Evolutionary conservation across 306 rosid species (phyloP).

Genomic region (Mucuna pruriens): DNA sequence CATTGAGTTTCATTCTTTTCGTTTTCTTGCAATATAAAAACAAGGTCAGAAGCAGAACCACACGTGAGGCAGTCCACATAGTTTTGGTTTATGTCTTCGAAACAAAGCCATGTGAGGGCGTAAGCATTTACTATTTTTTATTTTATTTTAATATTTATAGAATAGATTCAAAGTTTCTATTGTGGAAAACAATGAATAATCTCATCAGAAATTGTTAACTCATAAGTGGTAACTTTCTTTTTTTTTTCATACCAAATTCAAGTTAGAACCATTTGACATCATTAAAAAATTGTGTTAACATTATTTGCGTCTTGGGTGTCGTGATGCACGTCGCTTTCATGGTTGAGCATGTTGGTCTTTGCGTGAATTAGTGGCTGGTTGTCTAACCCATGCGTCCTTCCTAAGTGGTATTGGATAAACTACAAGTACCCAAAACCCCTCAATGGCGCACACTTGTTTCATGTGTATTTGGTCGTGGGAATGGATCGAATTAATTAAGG

Average conservation of each 20-base stretch:
- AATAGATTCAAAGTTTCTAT: too few relatives aligned
- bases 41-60: conserved; percentile 11
- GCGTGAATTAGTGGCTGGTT: conserved; percentile 30
- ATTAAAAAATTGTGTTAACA: too few relatives aligned
- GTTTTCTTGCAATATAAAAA: not conserved
- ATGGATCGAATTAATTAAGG: not conserved
- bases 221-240: too few relatives aligned
- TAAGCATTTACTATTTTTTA: not conserved
- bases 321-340: conserved; percentile 58
- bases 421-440: conserved; percentile 24
- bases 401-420: not conserved
- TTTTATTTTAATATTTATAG: too few relatives aligned
- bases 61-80: conserved; percentile 48
- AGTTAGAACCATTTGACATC: too few relatives aligned
- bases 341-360: conserved; percentile 57
- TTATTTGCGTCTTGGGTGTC: too few relatives aligned
- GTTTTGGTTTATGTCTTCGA: conserved; percentile 43
- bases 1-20: conserved; percentile 6
- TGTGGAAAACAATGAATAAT: too few relatives aligned
- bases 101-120: conserved; percentile 55
- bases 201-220: too few relatives aligned
- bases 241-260: too few relatives aligned
- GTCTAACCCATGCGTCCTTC: not conserved
- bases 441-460: conserved; percentile 23
- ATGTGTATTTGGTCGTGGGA: not conserved